Evolutionary conservation across 495 filamentous ascomycete species (phyloP), one percentile per base, ranked within the genome.

Genomic region (Tuber microsphaerosporum): DNA sequence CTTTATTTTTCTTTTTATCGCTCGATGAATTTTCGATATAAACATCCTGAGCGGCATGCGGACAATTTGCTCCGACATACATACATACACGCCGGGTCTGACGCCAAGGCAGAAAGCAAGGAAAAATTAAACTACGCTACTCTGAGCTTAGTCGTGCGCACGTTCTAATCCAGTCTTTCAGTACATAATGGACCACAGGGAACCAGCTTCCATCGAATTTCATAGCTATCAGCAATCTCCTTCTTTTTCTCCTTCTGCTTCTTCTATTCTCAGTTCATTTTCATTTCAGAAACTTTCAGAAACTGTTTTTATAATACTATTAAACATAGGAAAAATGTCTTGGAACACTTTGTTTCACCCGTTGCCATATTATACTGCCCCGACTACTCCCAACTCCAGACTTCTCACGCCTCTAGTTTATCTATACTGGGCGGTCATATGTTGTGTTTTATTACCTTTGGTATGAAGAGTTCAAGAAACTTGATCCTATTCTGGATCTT

Each of bases 221-320:
- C 70, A 72, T 73, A 79, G 73, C 61, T 68, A 75, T 74, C 77
- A 73, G 46, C 76, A 34, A 16, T 61, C 51, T 65, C 31, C 71
- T 79, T 45, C 69, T 79, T 79, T 70, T 71, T 20, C 37, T 75
- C 41, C 46, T 43, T 43, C 51, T 26, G 9, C 51, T 31, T 79
- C 70, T 74, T 39, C 56, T 73, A 73, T 72, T 71, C 70, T 65
- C 70, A 74, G 56, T 65, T 34, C 69, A 72, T 79, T 72, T 71
- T 69, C 56, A 46, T 79, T 73, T 41, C 75, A 71, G 71, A 74
- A 73, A 73, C 77, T 79, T 73, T 70, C 65, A 65, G 76, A 73
- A 79, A 73, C 78, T 68, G 78, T 78, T 79, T 51, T 75, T 79
- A 69, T 79, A 79, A 77, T 79, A 79, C 70, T 79, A 79, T 76